Conservation (phyloP, 176 grass and related monocot genomes). For the Microstegium vimineum region DNA sequence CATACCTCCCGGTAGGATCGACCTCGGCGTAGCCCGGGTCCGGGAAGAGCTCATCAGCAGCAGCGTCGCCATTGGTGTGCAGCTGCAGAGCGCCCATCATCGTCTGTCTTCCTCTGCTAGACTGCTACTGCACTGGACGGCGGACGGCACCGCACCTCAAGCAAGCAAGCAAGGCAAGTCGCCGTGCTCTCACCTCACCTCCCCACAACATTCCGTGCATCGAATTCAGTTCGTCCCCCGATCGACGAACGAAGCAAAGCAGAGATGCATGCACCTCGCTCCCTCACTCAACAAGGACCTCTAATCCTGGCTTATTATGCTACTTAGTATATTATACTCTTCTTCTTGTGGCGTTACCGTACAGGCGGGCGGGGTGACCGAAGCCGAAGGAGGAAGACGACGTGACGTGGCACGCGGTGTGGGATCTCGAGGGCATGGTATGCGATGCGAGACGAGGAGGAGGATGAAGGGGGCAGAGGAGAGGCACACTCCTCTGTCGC, state of each 20-base stretch:
- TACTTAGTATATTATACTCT: background rate
- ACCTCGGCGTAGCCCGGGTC: slow-evolving; percentile 35
- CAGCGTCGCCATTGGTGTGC: slow-evolving; percentile 8
- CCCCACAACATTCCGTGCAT: background rate
- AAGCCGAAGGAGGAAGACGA: background rate
- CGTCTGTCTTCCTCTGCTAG: background rate
- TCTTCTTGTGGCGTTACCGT: background rate
- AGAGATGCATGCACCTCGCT: background rate
- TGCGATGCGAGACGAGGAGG: background rate
- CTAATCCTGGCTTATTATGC: background rate
- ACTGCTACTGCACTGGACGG: background rate
- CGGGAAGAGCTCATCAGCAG: background rate
- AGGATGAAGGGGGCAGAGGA: background rate
- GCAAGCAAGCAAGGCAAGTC: background rate
- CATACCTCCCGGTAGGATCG: slow-evolving; percentile 57
- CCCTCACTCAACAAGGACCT: background rate
- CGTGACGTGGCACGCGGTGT: background rate
- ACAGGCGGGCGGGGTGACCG: background rate
- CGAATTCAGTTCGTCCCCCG: background rate
- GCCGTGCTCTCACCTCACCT: background rate
- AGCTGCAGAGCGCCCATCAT: slow-evolving; percentile 21
- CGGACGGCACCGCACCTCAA: background rate
- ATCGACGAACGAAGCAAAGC: background rate
- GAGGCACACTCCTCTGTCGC: no score
- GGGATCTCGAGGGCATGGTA: slow-evolving; percentile 22